Conservation (phyloP, 768 basidiomycete genomes). For the Kwoniella newhampshirensis region DNA sequence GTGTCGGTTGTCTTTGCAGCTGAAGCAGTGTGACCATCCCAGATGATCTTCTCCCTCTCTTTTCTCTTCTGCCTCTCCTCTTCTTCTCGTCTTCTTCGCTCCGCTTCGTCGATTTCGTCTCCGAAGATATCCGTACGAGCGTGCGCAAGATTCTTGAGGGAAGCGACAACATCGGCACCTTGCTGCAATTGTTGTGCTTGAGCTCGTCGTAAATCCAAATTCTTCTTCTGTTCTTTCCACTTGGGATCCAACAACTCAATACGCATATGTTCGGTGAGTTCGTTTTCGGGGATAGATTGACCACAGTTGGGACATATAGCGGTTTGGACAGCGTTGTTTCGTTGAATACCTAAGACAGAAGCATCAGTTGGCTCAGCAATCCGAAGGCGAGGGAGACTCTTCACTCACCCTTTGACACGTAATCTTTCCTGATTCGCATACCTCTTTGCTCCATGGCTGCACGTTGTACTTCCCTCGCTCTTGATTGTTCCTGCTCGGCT, state of each 20-base stretch:
- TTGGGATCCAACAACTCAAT: conserved; percentile 95
- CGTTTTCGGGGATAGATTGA: conserved; percentile 94
- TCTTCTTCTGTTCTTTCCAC: conserved; percentile 95
- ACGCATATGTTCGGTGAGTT: conserved; percentile 95
- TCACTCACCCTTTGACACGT: conserved; percentile 82
- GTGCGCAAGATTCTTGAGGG: conserved; percentile 86
- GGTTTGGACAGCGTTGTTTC: conserved; percentile 65
- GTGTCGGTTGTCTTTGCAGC: conserved; percentile 89
- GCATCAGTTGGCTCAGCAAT: too few species aligned
- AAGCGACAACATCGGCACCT: conserved; percentile 82
- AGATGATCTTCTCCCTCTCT: conserved; percentile 92
- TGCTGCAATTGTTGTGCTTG: conserved; percentile 54
- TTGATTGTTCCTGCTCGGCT: conserved; percentile 66
- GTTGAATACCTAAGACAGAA: conserved; percentile 36
- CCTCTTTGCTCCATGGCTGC: conserved; percentile 56
- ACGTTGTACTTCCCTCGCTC: conserved; percentile 76
- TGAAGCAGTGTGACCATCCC: conserved; percentile 97
- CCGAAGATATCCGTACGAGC: conserved; percentile 98
- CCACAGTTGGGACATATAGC: conserved; percentile 90
- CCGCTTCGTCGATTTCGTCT: conserved; percentile 87
- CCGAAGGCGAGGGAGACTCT: too few species aligned
- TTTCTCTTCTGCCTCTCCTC: conserved; percentile 75
- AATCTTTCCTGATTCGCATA: conserved; percentile 66
- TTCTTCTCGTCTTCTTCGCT: conserved; percentile 72
- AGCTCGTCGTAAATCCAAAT: conserved; percentile 81